phyloP scores from a whole-genome alignment of 2,329 filamentous ascomycete species.

The Venturia nashicola region DNA sequence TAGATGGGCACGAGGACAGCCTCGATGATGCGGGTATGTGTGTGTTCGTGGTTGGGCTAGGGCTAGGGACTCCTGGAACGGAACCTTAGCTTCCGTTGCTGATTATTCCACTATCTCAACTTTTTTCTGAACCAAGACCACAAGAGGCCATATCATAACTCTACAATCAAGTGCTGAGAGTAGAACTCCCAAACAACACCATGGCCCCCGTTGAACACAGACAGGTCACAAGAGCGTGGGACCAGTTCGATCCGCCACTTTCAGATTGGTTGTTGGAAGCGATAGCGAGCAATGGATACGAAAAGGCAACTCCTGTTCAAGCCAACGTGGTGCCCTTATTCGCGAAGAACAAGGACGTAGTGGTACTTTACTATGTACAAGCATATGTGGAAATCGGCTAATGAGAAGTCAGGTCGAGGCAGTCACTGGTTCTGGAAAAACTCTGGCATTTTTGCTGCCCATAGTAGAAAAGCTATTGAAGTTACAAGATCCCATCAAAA shows the following conservation, averaged over 20 bases:
- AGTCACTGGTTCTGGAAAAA: conserved; percentile 86
- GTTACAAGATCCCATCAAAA: conserved; percentile 70
- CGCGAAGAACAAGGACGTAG: conserved; percentile 70
- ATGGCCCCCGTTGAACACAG: conserved; percentile 8
- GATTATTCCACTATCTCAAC: background rate
- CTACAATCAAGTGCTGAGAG: conserved; percentile 1
- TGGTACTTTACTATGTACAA: conserved; percentile 38
- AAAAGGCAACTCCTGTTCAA: conserved; percentile 87
- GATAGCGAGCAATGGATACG: conserved; percentile 72
- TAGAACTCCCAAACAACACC: background rate
- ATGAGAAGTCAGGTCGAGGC: conserved; percentile 35
- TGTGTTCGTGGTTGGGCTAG: background rate
- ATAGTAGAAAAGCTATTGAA: conserved; percentile 71
- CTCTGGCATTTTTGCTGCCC: conserved; percentile 73
- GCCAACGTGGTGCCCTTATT: conserved; percentile 76
- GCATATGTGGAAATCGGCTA: background rate
- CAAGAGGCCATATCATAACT: background rate
- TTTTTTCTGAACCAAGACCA: background rate
- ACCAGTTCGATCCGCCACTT: conserved; percentile 55
- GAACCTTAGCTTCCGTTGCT: background rate
- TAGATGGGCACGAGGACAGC: background rate
- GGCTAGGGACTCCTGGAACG: background rate
- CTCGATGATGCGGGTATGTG: background rate
- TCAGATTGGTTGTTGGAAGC: conserved; percentile 81
- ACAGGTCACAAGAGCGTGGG: conserved; percentile 44